Base-by-base conservation (phyloP, 2,329 filamentous ascomycete species). In the Karstenula rhodostoma region DNA sequence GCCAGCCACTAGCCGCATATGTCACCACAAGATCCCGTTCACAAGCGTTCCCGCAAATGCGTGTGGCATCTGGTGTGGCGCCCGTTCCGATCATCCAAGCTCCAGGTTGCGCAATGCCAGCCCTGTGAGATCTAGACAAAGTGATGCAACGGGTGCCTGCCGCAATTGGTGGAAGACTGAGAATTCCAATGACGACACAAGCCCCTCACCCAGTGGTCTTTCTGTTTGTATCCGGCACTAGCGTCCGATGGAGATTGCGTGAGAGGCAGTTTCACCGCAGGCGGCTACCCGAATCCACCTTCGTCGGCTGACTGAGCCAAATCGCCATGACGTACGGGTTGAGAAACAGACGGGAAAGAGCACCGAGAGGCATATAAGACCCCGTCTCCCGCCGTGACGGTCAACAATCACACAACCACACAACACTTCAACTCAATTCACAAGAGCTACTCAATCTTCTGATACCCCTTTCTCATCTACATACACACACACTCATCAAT, bases 1-100 rank as follows among this genome's bases (percentile, higher is more conserved):
- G 56, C 15, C 56, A 48, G 42, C 23, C 1, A n/a, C 62, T 64
- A 64, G 59, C 62, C 59, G 29, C 51, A 63, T 63, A 15, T 42
- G 58, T 44, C 23, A 46, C 42, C 12, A 29, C 32, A 59, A 33
- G 40, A 33, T 53, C 56, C 59, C 59, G 51, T 42, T 46, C 40
- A 23, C 43, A 27, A 15, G 29, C 29, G 29, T 32, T 32, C 29
- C 29, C 49, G 44, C 47, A 29, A 27, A 47, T 49, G 50, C 56
- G 51, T 62, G 57, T 60, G 57, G 57, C 62, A 55, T 43, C 15
- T 32, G 8, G 29, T 48, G 22, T 47, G 32, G 29, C 33, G 40
- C 25, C 7, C 1, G 3, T 22, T 32, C 27, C 50, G 33, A 44
- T 17, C 19, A 48, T 53, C 54, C 51, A 44, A 50, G 49, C 32